Evolutionary conservation across 75 land plant genomes (phyloP), one percentile per base, ranked within the genome.

Genomic region (Pinus albicaulis): DNA sequence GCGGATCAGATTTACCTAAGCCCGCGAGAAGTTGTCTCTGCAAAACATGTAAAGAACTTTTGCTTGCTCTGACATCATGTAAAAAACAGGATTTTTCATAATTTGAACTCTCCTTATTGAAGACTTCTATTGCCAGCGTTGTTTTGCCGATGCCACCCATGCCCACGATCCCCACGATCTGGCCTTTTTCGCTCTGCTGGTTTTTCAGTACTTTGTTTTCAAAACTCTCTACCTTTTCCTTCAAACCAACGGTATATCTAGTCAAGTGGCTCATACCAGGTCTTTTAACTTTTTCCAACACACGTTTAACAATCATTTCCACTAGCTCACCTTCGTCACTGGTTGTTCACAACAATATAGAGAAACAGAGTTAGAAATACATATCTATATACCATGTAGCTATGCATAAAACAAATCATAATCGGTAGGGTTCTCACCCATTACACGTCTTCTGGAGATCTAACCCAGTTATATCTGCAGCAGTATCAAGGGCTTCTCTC

Each of bases 101-200:
- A 38, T 19, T 31, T 11, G 41, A 34, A 38, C n/a, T 5, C 34
- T 64, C 34, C 17, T n/a, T 34, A 19, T 64, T 64, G 69, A 31
- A 64, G 38, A 64, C 17, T 5, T 64, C 69, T 64, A 31, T 15
- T 17, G 69, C 69, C 2, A 64, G 69, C 17, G 69, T 64, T 15
- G 69, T 64, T 64, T 64, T 64, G 5, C 69, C 69, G 0, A 20
- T 0, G 16, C 69, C 69, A 5, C 69, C 69, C 69, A 64, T 64
- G 11, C 69, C 69, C 36, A 64, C 69, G 25, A 64, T 64, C 69
- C 69, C 69, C 17, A 64, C 41, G 34, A 64, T 17, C 20, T 34
- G 41, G 20, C 17, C 69, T 12, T 64, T 64, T 20, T 17, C 17
- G 15, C 19, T 15, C 31, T 38, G 4, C 1, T 28, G 13, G n/a